Conservation (phyloP, 257 asterid species). For the Echium plantagineum region DNA sequence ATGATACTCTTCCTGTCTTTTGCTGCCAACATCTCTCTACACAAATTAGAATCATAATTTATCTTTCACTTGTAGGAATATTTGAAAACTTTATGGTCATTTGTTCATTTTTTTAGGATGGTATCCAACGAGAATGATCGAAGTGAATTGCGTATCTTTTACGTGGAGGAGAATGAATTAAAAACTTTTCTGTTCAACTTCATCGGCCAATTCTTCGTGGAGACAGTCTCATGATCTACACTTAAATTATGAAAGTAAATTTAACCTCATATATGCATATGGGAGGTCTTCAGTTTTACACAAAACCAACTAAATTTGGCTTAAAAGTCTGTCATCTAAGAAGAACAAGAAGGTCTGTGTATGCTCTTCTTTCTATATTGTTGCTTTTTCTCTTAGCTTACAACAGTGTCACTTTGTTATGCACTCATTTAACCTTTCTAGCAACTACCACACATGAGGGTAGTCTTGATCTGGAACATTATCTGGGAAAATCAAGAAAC, state of each 20-base stretch:
- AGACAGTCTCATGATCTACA: no score
- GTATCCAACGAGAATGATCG: no score
- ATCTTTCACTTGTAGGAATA: no score
- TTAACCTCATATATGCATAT: conserved; percentile 17
- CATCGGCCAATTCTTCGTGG: not conserved
- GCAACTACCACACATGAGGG: conserved; percentile 23
- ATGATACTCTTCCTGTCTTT: not conserved
- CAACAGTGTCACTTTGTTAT: conserved; percentile 44
- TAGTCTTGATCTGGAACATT: conserved; percentile 24
- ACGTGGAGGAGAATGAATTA: not conserved
- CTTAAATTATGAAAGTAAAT: conserved; percentile 18
- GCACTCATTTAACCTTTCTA: conserved; percentile 39
- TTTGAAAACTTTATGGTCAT: no score
- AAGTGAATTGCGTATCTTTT: no score
- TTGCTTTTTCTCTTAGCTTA: conserved; percentile 49
- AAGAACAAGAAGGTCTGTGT: conserved; percentile 37
- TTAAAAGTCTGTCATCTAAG: conserved; percentile 13
- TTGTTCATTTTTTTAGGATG: no score
- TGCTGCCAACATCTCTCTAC: no score
- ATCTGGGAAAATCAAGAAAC: conserved; percentile 47
- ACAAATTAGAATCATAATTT: no score
- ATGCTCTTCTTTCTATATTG: conserved; percentile 31
- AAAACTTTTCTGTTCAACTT: conserved; percentile 16
- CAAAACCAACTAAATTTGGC: conserved; percentile 3
- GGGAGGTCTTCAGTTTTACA: conserved; percentile 16